phyloP scores from a whole-genome alignment of 2,329 filamentous ascomycete genomes.

The Colletotrichum musae region DNA sequence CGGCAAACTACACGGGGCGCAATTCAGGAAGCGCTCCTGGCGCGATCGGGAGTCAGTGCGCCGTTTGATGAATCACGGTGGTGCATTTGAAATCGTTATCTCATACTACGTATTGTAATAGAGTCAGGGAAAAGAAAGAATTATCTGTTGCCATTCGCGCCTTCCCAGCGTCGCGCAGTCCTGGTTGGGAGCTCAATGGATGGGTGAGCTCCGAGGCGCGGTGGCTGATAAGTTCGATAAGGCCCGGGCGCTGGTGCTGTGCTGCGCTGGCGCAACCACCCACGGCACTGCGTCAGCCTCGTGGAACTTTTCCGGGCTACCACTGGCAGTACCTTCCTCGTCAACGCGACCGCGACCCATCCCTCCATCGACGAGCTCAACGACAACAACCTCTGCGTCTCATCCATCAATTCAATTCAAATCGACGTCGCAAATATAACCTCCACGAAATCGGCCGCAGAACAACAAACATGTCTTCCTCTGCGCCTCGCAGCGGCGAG shows the following conservation, averaged over 20 bases:
- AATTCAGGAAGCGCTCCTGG: constrained; percentile 27
- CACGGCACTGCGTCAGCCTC: constrained; percentile 36
- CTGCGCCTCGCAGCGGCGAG: constrained; percentile 62
- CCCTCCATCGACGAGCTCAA: constrained; percentile 10
- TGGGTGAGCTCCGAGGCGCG: not conserved
- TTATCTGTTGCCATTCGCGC: constrained; percentile 17
- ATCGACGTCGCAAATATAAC: not conserved
- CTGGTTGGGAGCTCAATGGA: not conserved
- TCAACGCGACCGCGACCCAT: constrained; percentile 36
- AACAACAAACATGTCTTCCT: constrained; percentile 49
- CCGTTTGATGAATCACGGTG: constrained; percentile 35
- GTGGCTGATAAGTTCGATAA: constrained; percentile 37
- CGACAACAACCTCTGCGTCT: not conserved
- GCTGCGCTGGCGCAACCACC: constrained; percentile 31
- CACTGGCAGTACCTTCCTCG: constrained; percentile 27
- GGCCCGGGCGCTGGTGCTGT: constrained; percentile 8
- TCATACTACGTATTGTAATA: constrained; percentile 40
- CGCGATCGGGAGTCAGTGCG: constrained; percentile 26
- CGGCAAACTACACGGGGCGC: constrained; percentile 37
- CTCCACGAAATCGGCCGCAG: not conserved
- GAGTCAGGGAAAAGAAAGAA: constrained; percentile 20
- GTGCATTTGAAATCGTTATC: constrained; percentile 36
- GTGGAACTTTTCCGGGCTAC: constrained; percentile 40
- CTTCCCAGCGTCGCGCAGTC: not conserved
- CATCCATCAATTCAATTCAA: not conserved